A percentile compares a stretch with the other conserved stretches of the same genome.
Conservation (phyloP, 2,329 filamentous ascomycete species). For the Dryadomyces quercivorus region DNA sequence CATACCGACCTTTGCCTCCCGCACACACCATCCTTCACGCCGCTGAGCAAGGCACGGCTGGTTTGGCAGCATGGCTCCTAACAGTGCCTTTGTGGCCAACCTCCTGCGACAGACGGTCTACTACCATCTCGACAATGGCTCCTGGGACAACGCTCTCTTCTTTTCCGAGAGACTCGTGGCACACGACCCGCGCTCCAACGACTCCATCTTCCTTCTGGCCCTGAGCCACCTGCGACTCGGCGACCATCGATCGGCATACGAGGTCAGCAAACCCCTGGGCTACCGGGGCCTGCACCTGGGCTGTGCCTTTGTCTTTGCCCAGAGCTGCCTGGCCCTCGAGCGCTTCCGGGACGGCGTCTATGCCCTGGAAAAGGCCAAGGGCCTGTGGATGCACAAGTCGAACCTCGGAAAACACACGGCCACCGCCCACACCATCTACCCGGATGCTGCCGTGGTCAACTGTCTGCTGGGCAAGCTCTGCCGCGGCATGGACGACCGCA, state of each 20-base stretch:
- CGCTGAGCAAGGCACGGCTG: background rate
- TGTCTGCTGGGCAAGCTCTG: slow-evolving; percentile 83
- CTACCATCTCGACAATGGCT: slow-evolving; percentile 77
- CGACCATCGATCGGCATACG: slow-evolving; percentile 75
- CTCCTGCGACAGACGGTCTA: slow-evolving; percentile 48
- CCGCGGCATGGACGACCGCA: slow-evolving; percentile 67
- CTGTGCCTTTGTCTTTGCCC: slow-evolving; percentile 84
- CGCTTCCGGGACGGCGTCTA: slow-evolving; percentile 69
- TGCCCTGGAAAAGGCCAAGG: slow-evolving; percentile 70
- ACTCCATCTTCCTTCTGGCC: slow-evolving; percentile 72
- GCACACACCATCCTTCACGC: background rate
- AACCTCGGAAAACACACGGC: slow-evolving; percentile 76
- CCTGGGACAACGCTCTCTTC: slow-evolving; percentile 83
- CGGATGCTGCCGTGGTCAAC: slow-evolving; percentile 73
- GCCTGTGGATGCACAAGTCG: slow-evolving; percentile 63
- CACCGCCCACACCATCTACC: slow-evolving; percentile 57
- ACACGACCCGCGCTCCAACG: slow-evolving; percentile 68
- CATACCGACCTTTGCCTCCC: background rate
- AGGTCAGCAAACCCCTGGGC: slow-evolving; percentile 61
- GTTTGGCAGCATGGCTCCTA: slow-evolving; percentile 36
- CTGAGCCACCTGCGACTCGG: slow-evolving; percentile 76
- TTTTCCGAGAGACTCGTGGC: slow-evolving; percentile 78
- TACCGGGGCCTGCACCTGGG: slow-evolving; percentile 66
- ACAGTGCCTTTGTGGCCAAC: slow-evolving; percentile 34
- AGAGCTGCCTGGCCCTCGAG: slow-evolving; percentile 71